These are phyloP conservation scores for Fraxinus albicans DNA, from an alignment of 305 asterid species.

Conservation along the genomic window DNA sequence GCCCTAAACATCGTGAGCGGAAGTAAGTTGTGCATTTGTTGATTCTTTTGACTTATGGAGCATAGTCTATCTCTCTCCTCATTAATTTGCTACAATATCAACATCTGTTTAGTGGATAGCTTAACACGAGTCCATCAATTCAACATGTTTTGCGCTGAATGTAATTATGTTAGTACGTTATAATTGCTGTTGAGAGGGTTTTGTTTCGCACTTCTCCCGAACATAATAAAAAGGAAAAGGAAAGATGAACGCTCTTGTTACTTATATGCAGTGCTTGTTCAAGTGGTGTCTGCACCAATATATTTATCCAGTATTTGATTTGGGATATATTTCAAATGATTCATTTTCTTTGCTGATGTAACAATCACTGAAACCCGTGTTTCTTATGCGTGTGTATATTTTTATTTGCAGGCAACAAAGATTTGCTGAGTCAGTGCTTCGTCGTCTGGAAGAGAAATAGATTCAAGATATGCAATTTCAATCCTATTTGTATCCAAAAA, in stretches of 20 bases:
- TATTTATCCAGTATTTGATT: not conserved
- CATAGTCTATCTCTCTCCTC: not conserved
- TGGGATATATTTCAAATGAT: not conserved
- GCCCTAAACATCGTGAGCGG: conserved; percentile 86
- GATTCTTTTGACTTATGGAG: not conserved
- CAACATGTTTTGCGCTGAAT: not conserved
- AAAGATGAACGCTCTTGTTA: not conserved
- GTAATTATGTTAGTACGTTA: not conserved
- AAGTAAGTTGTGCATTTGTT: conserved; percentile 56
- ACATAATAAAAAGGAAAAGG: not conserved
- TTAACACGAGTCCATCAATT: not conserved
- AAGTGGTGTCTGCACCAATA: not conserved
- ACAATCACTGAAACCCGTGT: not conserved
- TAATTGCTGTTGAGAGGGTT: not conserved
- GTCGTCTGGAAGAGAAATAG: conserved; percentile 57
- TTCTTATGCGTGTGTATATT: not conserved
- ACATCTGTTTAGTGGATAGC: not conserved
- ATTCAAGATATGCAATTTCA: not conserved
- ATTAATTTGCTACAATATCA: not conserved
- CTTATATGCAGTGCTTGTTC: not conserved
- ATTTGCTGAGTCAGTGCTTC: conserved; percentile 61
- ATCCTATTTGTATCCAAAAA: not conserved
- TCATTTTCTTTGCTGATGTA: not conserved
- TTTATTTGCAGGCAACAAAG: conserved; percentile 59
- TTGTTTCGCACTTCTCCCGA: not conserved